Conservation (phyloP, 176 grass and related monocot genomes). For the Juncus effusus region DNA sequence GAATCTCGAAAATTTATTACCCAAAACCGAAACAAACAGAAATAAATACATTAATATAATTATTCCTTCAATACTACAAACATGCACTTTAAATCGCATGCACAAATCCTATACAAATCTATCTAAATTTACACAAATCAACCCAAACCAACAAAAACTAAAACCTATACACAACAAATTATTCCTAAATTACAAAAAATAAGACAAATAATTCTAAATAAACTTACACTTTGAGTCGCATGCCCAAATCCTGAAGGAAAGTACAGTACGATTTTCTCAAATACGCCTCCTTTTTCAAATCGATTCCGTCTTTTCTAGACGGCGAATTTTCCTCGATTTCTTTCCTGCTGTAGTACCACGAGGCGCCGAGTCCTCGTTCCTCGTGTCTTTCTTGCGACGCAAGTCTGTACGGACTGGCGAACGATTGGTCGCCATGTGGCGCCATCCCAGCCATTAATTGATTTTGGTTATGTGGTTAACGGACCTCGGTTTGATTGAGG, state of each 20-base stretch:
- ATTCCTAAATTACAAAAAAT: too few species aligned
- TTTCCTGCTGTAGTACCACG: conserved; percentile 93
- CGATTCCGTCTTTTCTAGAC: conserved; percentile 68
- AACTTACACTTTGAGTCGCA: conserved; percentile 98
- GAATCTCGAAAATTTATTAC: too few species aligned
- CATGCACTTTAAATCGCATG: not conserved
- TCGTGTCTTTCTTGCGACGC: conserved; percentile 30
- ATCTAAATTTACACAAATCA: not conserved
- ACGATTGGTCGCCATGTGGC: conserved; percentile 26
- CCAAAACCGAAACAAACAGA: too few species aligned
- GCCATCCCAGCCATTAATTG: conserved; percentile 5
- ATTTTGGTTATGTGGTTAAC: too few species aligned
- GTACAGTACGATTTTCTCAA: conserved; percentile 92
- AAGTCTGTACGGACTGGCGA: conserved; percentile 38
- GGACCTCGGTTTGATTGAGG: too few species aligned
- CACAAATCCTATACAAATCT: not conserved
- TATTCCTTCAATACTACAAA: not conserved
- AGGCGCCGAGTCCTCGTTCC: conserved; percentile 49
- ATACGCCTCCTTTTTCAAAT: conserved; percentile 80
- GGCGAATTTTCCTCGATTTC: conserved; percentile 86
- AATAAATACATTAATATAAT: too few species aligned
- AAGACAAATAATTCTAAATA: not conserved
- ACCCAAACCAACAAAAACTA: too few species aligned
- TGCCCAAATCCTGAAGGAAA: conserved; percentile 91
- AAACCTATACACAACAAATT: too few species aligned